These are phyloP conservation scores for Diaporthe caulivora DNA, from an alignment of 2,329 filamentous ascomycete genomes.

Conservation along the genomic window DNA sequence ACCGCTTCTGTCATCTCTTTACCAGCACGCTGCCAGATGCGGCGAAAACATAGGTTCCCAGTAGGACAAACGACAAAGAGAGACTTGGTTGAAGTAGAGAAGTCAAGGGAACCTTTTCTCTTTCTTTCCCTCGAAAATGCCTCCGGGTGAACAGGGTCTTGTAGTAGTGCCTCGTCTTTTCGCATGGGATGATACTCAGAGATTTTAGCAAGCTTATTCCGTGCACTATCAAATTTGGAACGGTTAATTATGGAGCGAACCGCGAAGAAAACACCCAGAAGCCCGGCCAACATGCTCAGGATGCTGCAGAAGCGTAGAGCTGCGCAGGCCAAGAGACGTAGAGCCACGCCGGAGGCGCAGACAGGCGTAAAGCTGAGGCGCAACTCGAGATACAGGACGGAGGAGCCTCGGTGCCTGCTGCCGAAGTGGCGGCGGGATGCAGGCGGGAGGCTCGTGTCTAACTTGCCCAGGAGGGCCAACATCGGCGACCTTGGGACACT, in stretches of 20 bases:
- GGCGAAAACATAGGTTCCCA: not conserved
- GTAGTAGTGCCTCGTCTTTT: not conserved
- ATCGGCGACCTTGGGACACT: not conserved
- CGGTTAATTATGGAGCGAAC: not conserved
- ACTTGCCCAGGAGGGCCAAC: conserved; percentile 1
- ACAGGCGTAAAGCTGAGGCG: not conserved
- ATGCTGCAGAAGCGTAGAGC: too few species aligned
- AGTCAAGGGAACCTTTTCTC: not conserved
- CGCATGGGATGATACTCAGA: not conserved
- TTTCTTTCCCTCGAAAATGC: not conserved
- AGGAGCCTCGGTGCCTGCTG: not conserved
- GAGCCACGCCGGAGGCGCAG: not conserved
- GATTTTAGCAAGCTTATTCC: not conserved
- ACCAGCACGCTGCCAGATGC: not conserved
- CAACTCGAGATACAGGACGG: not conserved
- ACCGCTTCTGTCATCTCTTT: not conserved
- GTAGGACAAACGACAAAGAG: not conserved
- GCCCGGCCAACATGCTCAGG: not conserved
- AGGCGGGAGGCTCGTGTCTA: not conserved
- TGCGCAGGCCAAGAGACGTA: not conserved
- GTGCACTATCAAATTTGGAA: not conserved
- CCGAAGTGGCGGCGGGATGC: not conserved
- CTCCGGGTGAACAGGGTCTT: not conserved
- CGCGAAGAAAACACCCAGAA: not conserved
- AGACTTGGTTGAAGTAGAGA: not conserved